A percentile compares a stretch with the other conserved stretches of the same genome.
These are phyloP conservation scores for Hortaea werneckii DNA, from an alignment of 2,329 filamentous ascomycete species.

Conservation along the genomic window DNA sequence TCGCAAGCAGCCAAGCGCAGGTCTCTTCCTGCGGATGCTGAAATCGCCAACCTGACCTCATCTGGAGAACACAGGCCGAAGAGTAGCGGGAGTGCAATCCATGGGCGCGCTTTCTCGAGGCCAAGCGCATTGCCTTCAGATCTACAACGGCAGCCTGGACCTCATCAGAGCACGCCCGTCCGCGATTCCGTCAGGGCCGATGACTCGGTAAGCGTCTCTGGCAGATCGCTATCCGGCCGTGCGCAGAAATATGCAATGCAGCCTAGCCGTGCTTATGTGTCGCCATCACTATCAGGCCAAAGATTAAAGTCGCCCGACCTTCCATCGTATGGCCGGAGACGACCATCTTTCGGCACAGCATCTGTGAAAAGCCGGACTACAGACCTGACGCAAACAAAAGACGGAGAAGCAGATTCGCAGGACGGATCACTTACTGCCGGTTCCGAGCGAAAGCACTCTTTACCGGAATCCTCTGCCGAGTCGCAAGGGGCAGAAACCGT, in stretches of 20 bases:
- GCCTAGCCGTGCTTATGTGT: constrained; percentile 13
- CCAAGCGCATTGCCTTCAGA: constrained; percentile 11
- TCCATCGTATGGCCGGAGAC: constrained; percentile 12
- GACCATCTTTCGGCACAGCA: constrained; percentile 15
- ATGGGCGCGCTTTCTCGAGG: constrained; percentile 11
- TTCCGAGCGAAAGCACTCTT: constrained; percentile 38
- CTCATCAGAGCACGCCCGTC: constrained; percentile 6
- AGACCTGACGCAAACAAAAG: constrained; percentile 15
- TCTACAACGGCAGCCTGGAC: constrained; percentile 11
- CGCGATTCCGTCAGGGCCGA: constrained; percentile 8
- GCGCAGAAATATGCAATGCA: constrained; percentile 10
- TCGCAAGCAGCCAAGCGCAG: constrained; percentile 42
- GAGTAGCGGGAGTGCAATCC: constrained; percentile 10
- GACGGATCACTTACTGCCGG: constrained; percentile 28
- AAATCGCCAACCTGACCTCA: not conserved
- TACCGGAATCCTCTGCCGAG: constrained; percentile 58
- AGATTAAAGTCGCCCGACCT: constrained; percentile 18
- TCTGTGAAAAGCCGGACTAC: not conserved
- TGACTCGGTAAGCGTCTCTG: constrained; percentile 13
- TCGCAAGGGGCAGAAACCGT: constrained; percentile 87
- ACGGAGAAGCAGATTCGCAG: constrained; percentile 6
- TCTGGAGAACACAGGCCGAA: constrained; percentile 10
- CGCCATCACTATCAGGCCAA: constrained; percentile 11
- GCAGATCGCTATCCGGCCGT: constrained; percentile 13
- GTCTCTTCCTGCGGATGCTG: constrained; percentile 6